Evolutionary conservation across 768 basidiomycete species (phyloP).

Genomic region (Clitopilus passeckerianus): DNA sequence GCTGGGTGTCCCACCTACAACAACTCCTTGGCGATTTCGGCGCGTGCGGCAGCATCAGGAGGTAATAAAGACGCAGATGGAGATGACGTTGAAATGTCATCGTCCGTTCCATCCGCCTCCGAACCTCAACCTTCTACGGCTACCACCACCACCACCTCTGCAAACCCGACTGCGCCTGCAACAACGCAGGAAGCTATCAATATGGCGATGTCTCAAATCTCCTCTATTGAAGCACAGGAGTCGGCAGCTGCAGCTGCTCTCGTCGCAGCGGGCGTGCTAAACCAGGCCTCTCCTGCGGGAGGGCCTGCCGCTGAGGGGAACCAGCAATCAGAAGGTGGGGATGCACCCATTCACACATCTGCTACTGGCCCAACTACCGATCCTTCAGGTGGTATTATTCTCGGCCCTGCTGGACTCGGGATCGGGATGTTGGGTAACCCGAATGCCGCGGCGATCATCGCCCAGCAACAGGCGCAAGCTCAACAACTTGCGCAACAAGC

Average conservation of each 20-base stretch:
- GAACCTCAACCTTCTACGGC: slow-evolving; percentile 5
- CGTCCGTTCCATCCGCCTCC: slow-evolving; percentile 6
- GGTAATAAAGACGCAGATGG: slow-evolving; percentile 14
- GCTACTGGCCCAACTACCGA: neutral
- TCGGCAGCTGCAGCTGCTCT: slow-evolving; percentile 1
- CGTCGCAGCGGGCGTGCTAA: neutral
- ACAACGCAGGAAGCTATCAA: neutral
- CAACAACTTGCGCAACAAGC: neutral
- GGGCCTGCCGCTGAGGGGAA: neutral
- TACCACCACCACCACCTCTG: slow-evolving; percentile 10
- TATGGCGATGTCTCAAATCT: neutral
- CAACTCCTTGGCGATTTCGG: slow-evolving; percentile 58
- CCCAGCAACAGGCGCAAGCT: slow-evolving; percentile 4
- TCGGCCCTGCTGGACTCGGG: slow-evolving; percentile 13
- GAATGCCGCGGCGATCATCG: slow-evolving; percentile 7
- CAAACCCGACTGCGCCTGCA: slow-evolving; percentile 1
- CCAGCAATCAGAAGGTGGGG: neutral
- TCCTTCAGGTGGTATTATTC: slow-evolving; percentile 5
- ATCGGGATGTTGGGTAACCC: slow-evolving; percentile 16
- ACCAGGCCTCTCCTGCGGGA: neutral
- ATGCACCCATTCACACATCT: neutral
- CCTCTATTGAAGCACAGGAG: neutral
- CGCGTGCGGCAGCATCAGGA: slow-evolving; percentile 22
- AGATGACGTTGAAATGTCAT: slow-evolving; percentile 13
- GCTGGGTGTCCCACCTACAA: slow-evolving; percentile 97